Percentiles rank a stretch among this genome's conserved stretches.
phyloP scores from a whole-genome alignment of 2,329 filamentous ascomycete species.

The Cladosporium oxysporum region DNA sequence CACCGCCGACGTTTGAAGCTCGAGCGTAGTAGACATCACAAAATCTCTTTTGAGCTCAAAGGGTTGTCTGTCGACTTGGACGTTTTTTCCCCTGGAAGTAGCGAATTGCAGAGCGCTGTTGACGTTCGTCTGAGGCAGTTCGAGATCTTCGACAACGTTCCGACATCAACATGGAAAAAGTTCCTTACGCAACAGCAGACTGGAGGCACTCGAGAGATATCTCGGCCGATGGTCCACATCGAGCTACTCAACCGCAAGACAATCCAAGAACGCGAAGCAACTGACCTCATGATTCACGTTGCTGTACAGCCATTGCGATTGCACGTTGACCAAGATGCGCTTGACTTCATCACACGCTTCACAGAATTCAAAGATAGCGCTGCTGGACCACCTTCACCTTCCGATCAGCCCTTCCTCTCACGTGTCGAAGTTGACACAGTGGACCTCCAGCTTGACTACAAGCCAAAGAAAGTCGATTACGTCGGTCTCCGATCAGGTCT shows the following conservation, averaged over 20 bases:
- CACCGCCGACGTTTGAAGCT: conserved; percentile 61
- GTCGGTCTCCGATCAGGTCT: conserved; percentile 86
- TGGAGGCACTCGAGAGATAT: conserved; percentile 73
- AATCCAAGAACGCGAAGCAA: conserved; percentile 77
- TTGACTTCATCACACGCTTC: conserved; percentile 96
- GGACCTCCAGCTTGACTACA: conserved; percentile 88
- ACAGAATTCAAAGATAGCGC: conserved; percentile 94
- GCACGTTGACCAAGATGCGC: conserved; percentile 94
- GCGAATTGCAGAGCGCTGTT: conserved; percentile 83
- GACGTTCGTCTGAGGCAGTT: conserved; percentile 80
- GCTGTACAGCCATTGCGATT: conserved; percentile 81
- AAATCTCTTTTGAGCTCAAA: conserved; percentile 90
- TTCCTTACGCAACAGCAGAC: conserved; percentile 93
- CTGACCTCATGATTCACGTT: conserved; percentile 73
- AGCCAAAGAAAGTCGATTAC: conserved; percentile 97
- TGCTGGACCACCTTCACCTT: conserved; percentile 41
- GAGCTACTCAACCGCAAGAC: conserved; percentile 88
- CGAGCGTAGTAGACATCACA: conserved; percentile 83
- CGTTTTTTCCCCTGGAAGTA: conserved; percentile 71
- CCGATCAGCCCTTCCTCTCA: conserved; percentile 70
- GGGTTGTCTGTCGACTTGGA: conserved; percentile 82
- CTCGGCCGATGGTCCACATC: conserved; percentile 84
- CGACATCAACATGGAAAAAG: conserved; percentile 96
- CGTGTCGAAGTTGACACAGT: conserved; percentile 84
- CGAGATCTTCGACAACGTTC: conserved; percentile 91